Evolutionary conservation across 2,329 filamentous ascomycete genomes (phyloP), one percentile per base, ranked within the genome.

Genomic region (Sporothrix dimorphospora): DNA sequence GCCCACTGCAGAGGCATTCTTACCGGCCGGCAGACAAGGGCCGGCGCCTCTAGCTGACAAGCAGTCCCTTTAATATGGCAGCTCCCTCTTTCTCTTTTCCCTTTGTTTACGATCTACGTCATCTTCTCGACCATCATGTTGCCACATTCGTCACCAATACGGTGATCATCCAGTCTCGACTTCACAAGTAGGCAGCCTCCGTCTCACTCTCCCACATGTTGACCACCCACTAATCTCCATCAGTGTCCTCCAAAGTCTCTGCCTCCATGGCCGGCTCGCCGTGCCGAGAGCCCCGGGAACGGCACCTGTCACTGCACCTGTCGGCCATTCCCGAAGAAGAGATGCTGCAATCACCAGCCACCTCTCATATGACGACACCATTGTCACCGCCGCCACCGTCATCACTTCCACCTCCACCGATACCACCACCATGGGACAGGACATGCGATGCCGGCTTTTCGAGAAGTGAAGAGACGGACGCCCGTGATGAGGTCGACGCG

Each of bases 401-500:
- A 24, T 40, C 70, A 30, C 61, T 49, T 9, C 40, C 61, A 24
- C 24, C 59, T 5, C 45, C 55, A 14, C 12, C 24, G 3, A 63
- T n/a, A 14, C 67, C 55, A 24, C 73, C 73, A 34, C 68, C 73
- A 19, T 74, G 73, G 73, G 73, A 74, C 40, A 55, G 73, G 11
- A 67, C 71, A 1, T 71, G 57, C 6, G 73, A 74, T 68, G 57
- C 49, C 12, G 57, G 49, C 14, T 72, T 68, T 19, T 51, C 59
- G 14, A n/a, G 72, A 9, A 21, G 66, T 21, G 19, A 21, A 21
- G 40, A 11, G 14, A 11, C 9, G 27, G 16, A n/a, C 9, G 24
- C 3, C 14, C 9, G 9, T 7, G 9, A 11, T 6, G 38, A 24
- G 11, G 14, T 19, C 6, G 61, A 38, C 2, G 19, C 7, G 3